These are phyloP conservation scores for Fusarium redolens DNA, from an alignment of 2,329 filamentous ascomycete species.

Conservation along the genomic window DNA sequence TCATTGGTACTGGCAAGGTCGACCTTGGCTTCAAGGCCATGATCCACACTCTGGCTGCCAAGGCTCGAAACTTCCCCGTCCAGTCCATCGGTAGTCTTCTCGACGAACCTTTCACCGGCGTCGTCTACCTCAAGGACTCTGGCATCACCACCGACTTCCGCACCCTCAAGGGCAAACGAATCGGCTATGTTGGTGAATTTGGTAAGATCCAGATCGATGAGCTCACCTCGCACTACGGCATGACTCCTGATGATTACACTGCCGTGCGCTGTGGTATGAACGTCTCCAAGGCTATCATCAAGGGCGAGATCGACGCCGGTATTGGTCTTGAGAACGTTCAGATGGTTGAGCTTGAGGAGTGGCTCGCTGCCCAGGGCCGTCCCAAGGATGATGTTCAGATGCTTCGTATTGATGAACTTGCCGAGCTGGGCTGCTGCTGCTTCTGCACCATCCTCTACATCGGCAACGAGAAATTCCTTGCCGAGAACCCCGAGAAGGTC, in stretches of 20 bases:
- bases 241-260: slow-evolving; percentile 78
- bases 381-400: slow-evolving; percentile 78
- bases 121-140: slow-evolving; percentile 79
- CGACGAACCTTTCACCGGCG: slow-evolving; percentile 83
- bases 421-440: slow-evolving; percentile 84
- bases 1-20: slow-evolving; percentile 80
- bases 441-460: slow-evolving; percentile 87
- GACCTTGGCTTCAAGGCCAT: slow-evolving; percentile 86
- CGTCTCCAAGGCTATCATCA: slow-evolving; percentile 80
- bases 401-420: slow-evolving; percentile 84
- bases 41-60: slow-evolving; percentile 84
- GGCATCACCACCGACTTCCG: slow-evolving; percentile 81
- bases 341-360: slow-evolving; percentile 85
- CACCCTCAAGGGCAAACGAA: slow-evolving; percentile 79
- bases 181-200: slow-evolving; percentile 84
- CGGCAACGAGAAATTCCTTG: slow-evolving; percentile 77
- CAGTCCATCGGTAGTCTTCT: slow-evolving; percentile 79
- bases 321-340: slow-evolving; percentile 84
- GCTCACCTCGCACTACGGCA: slow-evolving; percentile 81
- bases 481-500: slow-evolving; percentile 74
- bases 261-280: slow-evolving; percentile 86
- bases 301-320: slow-evolving; percentile 78
- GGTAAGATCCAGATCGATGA: slow-evolving; percentile 89
- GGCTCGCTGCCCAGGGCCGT: slow-evolving; percentile 72
- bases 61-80: slow-evolving; percentile 79